Base-by-base conservation (phyloP, 2,329 filamentous ascomycete species). In the Cercospora citrullina region DNA sequence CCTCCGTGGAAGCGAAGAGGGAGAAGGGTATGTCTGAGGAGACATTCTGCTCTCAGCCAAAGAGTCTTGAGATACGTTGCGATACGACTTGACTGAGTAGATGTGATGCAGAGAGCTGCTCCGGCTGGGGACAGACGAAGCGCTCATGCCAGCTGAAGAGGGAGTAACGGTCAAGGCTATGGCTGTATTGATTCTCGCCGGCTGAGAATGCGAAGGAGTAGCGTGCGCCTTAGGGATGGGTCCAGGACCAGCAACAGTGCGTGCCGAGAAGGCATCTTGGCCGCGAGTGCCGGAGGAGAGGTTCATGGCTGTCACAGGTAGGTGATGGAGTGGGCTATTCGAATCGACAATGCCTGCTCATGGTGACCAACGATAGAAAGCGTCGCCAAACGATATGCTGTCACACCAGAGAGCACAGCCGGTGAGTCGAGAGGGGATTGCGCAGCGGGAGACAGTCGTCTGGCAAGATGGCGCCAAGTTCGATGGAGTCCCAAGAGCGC, bases 41-140 rank as follows among this genome's bases (percentile, higher is more conserved):
- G 74, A 76, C 26, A 72, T 64, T 48, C 63, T 71, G 42, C 57
- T 69, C 23, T 75, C 75, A 57, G 64, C 64, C 48, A 72, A 68
- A 14, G 69, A 72, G 48, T 75, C 72, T 66, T 72, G 66, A 18
- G 72, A 71, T 59, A 69, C 26, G 63, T 65, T 67, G 66, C 64
- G 69, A 33, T 71, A 69, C 23, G 60, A 66, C 62, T 67, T 70
- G 53, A 68, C 63, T 10, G 69, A 57, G 53, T 68, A 69, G 36
- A 68, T 68, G 18, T 79, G 76, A 28, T 78, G 77, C 28, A 78
- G 74, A 18, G 81, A 81, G 69, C 80, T 82, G 75, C 74, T 77
- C 60, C 80, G 76, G 53, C 68, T 69, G 28, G 74, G 74, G 30
- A 69, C 26, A 48, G 68, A 71, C 33, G 67, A 51, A 62, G 60